Evolutionary conservation across 73 alveolate genomes (phyloP), one percentile per base, ranked within the genome.

Genomic region (Blepharisma stoltei): DNA sequence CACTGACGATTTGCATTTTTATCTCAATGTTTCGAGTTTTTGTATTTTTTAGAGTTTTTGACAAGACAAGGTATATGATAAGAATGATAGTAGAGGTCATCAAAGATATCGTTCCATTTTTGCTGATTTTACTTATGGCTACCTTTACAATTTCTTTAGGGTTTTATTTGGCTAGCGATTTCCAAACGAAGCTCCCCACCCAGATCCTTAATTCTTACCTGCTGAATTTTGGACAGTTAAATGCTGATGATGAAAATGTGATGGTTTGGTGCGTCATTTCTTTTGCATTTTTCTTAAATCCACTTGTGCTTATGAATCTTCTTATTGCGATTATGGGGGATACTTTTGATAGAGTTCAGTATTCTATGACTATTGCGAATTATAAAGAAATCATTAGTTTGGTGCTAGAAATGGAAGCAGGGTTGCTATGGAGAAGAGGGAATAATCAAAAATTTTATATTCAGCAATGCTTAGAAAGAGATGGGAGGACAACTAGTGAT

Each of bases 231-330:
- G 66, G 66, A 14, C 66, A 52, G 4, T 14, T 52, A 14, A 20
- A 52, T 20, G n/a, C 4, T 14, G 23, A 11, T 1, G 23, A 52
- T 52, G 66, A 52, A 11, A 52, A 52, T 52, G 23, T 52, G n/a
- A 14, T 52, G n/a, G 4, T 52, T 52, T 14, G 23, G 23, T 14
- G 66, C 4, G n/a, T 52, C n/a, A 14, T 52, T 52, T 52, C 23
- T 52, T 52, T 52, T 20, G 66, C 66, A 52, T 52, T 52, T 14
- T 52, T 52, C 66, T 52, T 52, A 52, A 52, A 52, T 20, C 66
- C 66, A 14, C 23, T 52, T 14, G 66, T 52, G n/a, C n/a, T 52
- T 0, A 52, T 52, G 66, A 52, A 52, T 52, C 23, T 52, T 14
- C 23, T 52, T 14, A 52, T 52, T 14, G 66, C 66, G n/a, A 52